Percentiles rank a stretch among this genome's conserved stretches.
Evolutionary conservation across 1,284 basidiomycete genomes (phyloP).

Genomic region (Ganoderma resinaceum): DNA sequence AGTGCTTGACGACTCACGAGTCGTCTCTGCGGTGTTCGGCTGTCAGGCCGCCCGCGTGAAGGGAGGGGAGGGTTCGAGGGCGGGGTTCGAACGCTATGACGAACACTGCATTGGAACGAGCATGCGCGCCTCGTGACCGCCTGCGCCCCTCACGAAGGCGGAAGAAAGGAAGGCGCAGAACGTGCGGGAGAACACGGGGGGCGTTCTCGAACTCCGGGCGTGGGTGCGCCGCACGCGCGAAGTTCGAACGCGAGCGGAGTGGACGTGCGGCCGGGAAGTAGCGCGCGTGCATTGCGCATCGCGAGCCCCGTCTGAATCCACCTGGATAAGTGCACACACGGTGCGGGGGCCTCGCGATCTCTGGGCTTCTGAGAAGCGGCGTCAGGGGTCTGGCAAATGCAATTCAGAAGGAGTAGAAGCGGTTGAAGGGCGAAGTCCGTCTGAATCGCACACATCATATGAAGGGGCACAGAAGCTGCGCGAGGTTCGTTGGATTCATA

Average conservation of each 20-base stretch:
- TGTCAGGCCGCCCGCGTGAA: neutral
- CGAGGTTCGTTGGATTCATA: neutral
- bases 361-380: slow-evolving; percentile 1
- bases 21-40: neutral
- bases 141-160: neutral
- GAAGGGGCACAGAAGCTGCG: slow-evolving; percentile 1
- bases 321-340: neutral
- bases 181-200: neutral
- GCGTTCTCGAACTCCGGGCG: neutral
- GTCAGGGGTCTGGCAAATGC: neutral
- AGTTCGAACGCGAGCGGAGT: neutral
- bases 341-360: neutral
- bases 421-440: neutral
- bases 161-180: neutral
- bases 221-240: neutral
- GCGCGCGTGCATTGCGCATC: neutral
- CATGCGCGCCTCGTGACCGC: neutral
- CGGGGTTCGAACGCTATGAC: neutral
- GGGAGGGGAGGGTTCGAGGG: neutral
- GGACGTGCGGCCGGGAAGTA: slow-evolving; percentile 4
- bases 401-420: neutral
- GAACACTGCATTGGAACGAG: neutral
- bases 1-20: neutral
- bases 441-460: neutral
- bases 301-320: neutral